A percentile compares a stretch with the other conserved stretches of the same genome.
Conservation (phyloP, 257 asterid species). For the Solanum pinnatisectum region DNA sequence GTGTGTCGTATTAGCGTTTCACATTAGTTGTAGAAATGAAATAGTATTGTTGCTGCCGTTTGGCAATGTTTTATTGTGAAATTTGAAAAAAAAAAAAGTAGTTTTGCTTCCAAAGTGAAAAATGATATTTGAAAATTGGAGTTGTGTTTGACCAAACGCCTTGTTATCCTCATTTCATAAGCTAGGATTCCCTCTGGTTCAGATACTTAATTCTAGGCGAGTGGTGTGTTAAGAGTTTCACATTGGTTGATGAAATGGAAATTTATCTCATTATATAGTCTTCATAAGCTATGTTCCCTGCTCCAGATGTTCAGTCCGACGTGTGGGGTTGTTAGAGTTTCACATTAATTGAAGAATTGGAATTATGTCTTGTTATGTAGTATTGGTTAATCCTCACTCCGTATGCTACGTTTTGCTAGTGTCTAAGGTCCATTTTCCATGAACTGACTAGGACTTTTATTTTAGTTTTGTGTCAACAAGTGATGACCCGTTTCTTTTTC, state of each 20-base stretch:
- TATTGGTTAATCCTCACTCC: not conserved
- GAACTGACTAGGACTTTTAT: not conserved
- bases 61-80: too few relatives aligned
- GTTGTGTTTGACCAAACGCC: too few relatives aligned
- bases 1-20: not conserved
- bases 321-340: not conserved
- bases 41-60: not conserved
- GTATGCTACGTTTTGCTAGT: not conserved
- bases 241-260: not conserved
- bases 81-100: too few relatives aligned
- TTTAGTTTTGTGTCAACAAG: not conserved
- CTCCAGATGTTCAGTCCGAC: not conserved
- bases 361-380: not conserved
- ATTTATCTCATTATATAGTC: not conserved
- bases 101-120: not conserved
- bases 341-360: not conserved
- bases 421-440: not conserved
- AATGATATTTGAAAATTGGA: too few relatives aligned
- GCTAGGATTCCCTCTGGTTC: not conserved
- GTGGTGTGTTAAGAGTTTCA: not conserved
- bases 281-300: not conserved
- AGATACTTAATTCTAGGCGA: not conserved
- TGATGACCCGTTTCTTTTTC: not conserved
- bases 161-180: not conserved
- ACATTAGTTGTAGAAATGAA: not conserved